Evolutionary conservation across 1,284 basidiomycete genomes (phyloP).

Genomic region (Cerrena zonata): DNA sequence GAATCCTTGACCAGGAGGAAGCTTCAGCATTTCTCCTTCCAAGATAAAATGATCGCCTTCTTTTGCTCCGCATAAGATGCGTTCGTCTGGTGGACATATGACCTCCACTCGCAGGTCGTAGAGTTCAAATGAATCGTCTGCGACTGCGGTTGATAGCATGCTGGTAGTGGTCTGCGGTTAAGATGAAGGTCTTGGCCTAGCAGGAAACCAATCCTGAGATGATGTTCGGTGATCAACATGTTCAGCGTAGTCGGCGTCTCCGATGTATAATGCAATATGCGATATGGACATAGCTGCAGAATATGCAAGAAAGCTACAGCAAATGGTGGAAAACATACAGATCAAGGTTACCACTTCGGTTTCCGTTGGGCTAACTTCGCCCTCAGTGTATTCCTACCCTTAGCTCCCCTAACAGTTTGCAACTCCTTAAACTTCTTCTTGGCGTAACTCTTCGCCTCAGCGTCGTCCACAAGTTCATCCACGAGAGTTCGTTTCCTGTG

Average conservation of each 20-base stretch:
- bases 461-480: constrained; percentile 84
- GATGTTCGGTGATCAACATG: not conserved
- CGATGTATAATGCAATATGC: not conserved
- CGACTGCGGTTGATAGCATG: constrained; percentile 2
- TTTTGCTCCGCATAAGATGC: constrained; percentile 57
- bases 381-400: constrained; percentile 69
- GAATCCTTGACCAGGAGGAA: constrained; percentile 56
- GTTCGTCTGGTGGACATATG: constrained; percentile 47
- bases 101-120: constrained; percentile 58
- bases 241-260: not conserved
- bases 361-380: constrained; percentile 60
- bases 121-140: constrained; percentile 43
- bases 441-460: constrained; percentile 80
- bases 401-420: constrained; percentile 65
- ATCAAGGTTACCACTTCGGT: constrained; percentile 55
- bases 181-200: not conserved
- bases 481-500: constrained; percentile 79
- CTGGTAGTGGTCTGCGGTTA: not conserved
- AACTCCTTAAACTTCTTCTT: constrained; percentile 91
- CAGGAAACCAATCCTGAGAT: not conserved
- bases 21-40: constrained; percentile 54
- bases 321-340: not conserved
- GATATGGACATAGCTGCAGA: not conserved
- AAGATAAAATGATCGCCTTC: constrained; percentile 56
- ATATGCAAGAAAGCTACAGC: not conserved